Base-by-base conservation (phyloP, 2,329 filamentous ascomycete genomes). In the Chaetothyriales sp. region DNA sequence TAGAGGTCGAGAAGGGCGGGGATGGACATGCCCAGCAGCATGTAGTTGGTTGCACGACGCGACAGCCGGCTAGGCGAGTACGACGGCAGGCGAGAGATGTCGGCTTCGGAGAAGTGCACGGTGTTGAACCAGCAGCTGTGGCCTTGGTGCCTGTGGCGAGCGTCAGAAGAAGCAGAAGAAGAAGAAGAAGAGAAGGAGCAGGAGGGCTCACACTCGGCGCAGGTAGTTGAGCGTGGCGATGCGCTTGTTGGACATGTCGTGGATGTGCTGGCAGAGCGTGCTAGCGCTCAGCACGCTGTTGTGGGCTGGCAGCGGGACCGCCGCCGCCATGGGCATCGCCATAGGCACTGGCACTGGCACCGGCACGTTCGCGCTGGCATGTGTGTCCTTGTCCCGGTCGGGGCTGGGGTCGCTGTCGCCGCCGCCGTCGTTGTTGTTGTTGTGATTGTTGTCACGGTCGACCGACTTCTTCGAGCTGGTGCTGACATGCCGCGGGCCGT, bases 41-140 rank as follows among this genome's bases (percentile, higher is more conserved):
- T 80, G 66, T 90, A 94, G 66, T 95, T 95, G 48, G 88, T 93
- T 36, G 92, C 90, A 60, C 92, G 86, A 52, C 89, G 84, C 55
- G 86, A 83, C 47, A 95, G 79, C 64, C 90, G 92, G 57, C 84
- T 81, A 3, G 80, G 72, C 53, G 93, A 85, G 64, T 93, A 90
- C 64, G 87, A 94, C 45, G 90, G 82, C 72, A 95, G 83, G 62
- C 83, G 81, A 48, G 77, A 72, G 32, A 96, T 75, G 66, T 95
- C 87, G 26, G 78, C 68, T 61, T 86, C 84, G 57, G 88, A 86
- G 68, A 95, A 95, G 63, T 94, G 84, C 54, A 95, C 79, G 0
- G 92, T 95, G 69, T 95, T 95, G 74, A 96, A 95, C 89, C 92
- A 96, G 72, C 94, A 96, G 43, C 95, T 81, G 52, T 87, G 82